Percentiles rank a stretch among this genome's conserved stretches.
Conservation (phyloP, 2,329 filamentous ascomycete genomes). For the Talaromyces sp. region DNA sequence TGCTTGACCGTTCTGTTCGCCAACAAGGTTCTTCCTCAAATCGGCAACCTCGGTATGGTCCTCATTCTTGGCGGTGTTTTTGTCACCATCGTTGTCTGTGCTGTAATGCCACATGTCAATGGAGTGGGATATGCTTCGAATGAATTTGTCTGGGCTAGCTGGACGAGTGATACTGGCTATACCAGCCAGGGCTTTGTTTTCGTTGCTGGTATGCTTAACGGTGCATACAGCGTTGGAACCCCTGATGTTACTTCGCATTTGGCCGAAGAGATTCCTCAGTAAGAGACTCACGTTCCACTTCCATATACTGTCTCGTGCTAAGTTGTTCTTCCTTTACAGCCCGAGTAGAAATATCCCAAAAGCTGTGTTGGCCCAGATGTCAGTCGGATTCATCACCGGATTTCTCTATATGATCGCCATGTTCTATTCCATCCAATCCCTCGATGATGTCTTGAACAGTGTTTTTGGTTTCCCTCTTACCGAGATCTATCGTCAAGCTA, state of each 20-base stretch:
- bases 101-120: conserved; percentile 53
- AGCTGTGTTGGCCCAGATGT: conserved; percentile 51
- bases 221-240: conserved; percentile 66
- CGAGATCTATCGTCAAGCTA: conserved; percentile 51
- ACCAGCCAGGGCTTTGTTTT: conserved; percentile 61
- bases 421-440: conserved; percentile 52
- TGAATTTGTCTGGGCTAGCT: conserved; percentile 56
- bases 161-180: conserved; percentile 51
- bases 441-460: conserved; percentile 41
- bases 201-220: conserved; percentile 65
- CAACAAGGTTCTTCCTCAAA: conserved; percentile 53
- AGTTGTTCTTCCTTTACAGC: conserved; percentile 20
- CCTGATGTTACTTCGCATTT: conserved; percentile 65
- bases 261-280: conserved; percentile 61
- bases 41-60: conserved; percentile 57
- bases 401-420: conserved; percentile 52
- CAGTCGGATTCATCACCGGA: conserved; percentile 48
- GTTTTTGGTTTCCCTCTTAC: conserved; percentile 48
- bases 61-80: conserved; percentile 56
- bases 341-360: conserved; percentile 50
- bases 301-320: background rate
- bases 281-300: conserved; percentile 14
- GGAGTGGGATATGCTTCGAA: conserved; percentile 47
- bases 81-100: conserved; percentile 54
- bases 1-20: conserved; percentile 56